Conservation (phyloP, 1,139 yeast species). For the Wickerhamiella pararugosa region DNA sequence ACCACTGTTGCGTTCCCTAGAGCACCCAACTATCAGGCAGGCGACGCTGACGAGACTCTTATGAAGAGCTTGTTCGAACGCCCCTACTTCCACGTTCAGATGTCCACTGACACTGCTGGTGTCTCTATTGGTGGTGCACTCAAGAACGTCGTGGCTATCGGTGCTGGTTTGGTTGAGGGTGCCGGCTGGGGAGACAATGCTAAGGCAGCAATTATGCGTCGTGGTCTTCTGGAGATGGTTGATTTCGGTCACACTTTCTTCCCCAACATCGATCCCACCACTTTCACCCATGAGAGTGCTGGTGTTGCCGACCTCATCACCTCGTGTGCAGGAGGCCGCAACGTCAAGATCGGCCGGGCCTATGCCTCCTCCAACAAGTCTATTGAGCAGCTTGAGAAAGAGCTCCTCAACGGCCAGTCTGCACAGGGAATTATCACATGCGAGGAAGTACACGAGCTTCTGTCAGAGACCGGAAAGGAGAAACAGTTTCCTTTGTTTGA, state of each 20-base stretch:
- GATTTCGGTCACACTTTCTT: constrained; percentile 63
- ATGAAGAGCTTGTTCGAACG: constrained; percentile 72
- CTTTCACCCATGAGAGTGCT: constrained; percentile 83
- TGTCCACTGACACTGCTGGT: constrained; percentile 82
- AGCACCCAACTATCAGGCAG: constrained; percentile 45
- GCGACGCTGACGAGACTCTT: constrained; percentile 64
- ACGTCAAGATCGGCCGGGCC: constrained; percentile 67
- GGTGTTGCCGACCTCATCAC: constrained; percentile 97
- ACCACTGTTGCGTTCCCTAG: constrained; percentile 79
- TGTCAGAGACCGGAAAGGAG: constrained; percentile 42
- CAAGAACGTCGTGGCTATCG: constrained; percentile 83
- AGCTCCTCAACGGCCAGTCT: constrained; percentile 76
- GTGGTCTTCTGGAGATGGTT: constrained; percentile 78
- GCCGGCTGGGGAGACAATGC: constrained; percentile 98
- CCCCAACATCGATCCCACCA: constrained; percentile 54
- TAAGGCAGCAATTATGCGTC: constrained; percentile 88
- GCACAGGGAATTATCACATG: constrained; percentile 89
- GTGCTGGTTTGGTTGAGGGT: constrained; percentile 92
- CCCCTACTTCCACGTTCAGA: constrained; percentile 88
- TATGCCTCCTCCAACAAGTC: constrained; percentile 47
- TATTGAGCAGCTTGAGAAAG: constrained; percentile 70
- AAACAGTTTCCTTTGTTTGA: constrained; percentile 77
- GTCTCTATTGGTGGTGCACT: constrained; percentile 90
- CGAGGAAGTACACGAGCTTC: constrained; percentile 76
- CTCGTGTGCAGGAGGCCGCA: constrained; percentile 93